Percentiles rank a stretch among this genome's conserved stretches.
phyloP scores from a whole-genome alignment of 1,139 yeast genomes.

The Scheffersomyces parashehatae region DNA sequence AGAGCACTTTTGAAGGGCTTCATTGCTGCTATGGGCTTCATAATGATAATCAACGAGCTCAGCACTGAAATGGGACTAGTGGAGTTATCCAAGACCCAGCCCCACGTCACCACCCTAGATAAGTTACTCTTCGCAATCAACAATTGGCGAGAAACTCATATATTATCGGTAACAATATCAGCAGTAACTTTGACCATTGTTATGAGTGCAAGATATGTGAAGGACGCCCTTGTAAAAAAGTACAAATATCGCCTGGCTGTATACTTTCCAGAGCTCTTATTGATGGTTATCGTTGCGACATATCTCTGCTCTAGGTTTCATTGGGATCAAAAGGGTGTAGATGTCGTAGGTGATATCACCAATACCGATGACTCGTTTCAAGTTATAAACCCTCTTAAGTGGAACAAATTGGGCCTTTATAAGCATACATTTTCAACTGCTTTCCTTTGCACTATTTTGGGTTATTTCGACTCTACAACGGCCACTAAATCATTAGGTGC shows the following conservation, averaged over 20 bases:
- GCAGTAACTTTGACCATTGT: constrained; percentile 22
- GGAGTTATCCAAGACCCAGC: constrained; percentile 17
- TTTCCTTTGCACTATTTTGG: constrained; percentile 32
- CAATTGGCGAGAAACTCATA: constrained; percentile 19
- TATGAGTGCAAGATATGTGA: constrained; percentile 20
- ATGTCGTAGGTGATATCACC: constrained; percentile 27
- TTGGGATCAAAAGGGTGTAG: constrained; percentile 31
- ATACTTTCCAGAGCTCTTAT: constrained; percentile 33
- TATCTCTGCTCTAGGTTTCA: constrained; percentile 20
- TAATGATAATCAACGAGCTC: constrained; percentile 34
- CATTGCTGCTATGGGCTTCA: constrained; percentile 36
- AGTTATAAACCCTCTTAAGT: constrained; percentile 25
- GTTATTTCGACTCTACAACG: constrained; percentile 36
- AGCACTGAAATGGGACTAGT: constrained; percentile 30
- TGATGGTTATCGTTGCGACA: constrained; percentile 34
- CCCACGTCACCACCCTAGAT: constrained; percentile 25
- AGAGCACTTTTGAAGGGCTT: constrained; percentile 36
- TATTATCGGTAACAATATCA: constrained; percentile 22
- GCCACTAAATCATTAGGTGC: constrained; percentile 35
- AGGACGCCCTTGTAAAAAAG: constrained; percentile 17
- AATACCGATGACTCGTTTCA: constrained; percentile 7
- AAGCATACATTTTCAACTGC: constrained; percentile 28
- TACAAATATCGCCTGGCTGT: constrained; percentile 19
- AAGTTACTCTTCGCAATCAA: constrained; percentile 20
- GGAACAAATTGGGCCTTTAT: constrained; percentile 18